Base-by-base conservation (phyloP, 1,284 basidiomycete species). In the Phlebopus sp. region DNA sequence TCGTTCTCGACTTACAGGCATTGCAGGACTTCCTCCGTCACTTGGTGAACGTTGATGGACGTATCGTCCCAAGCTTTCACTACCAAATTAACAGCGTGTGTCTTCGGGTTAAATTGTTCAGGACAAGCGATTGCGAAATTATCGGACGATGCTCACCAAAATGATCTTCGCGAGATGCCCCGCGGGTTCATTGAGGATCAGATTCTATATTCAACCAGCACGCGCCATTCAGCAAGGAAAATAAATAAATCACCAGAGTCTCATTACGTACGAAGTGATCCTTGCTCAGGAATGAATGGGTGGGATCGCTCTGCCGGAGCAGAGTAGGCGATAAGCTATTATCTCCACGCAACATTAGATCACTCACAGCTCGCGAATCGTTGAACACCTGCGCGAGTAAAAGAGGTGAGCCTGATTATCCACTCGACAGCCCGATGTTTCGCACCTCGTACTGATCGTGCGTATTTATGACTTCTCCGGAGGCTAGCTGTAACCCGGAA, bases 41-140 rank as follows among this genome's bases (percentile, higher is more conserved):
- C 63, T 36, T 77, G 69, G 50, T 78, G 73, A 5, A 83, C 76
- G 58, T 86, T 81, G 39, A 84, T 65, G 1, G 76, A 80, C 34
- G 58, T 64, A 58, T 92, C 83, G 55, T 90, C 86, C 93, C 94
- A 97, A 1, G 92, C 92, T 58, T 84, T 86, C 37, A 86, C 85
- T 14, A 97, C 73, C 13, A 74, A 61, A 34, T 66, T 75, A 0
- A 85, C 84, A 0, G 82, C 72, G 58, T 86, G 69, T 32, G 61
- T 72, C 81, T 84, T 48, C 37, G 55, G 50, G 56, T 49, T 44
- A 13, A 30, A 56, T 21, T 52, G 50, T 29, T 29, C 27, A 32
- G 30, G 50, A 15, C 23, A 23, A 5, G 46, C 34, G 35, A 31
- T 18, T 29, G 10, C 15, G 17, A 13, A 17, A 29, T 25, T 25